Percentiles rank a stretch among this genome's conserved stretches.
Conservation (phyloP, 192 early-diverging fungal genomes). For the Borealophlyctis nickersoniae region DNA sequence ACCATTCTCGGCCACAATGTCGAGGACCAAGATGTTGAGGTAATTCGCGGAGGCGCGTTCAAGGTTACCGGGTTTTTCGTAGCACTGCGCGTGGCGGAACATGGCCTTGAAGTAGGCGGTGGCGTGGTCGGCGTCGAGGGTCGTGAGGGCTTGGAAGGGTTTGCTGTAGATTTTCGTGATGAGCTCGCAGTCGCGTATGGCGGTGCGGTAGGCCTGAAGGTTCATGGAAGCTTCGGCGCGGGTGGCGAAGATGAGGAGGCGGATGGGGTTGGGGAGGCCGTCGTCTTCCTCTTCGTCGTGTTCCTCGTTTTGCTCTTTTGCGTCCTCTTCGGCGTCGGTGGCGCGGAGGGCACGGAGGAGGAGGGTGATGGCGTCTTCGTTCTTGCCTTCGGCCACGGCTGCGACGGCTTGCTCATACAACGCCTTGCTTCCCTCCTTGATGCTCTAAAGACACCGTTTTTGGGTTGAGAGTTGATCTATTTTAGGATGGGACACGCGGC, state of each 20-base stretch:
- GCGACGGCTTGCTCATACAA: conserved; percentile 10
- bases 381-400: conserved; percentile 22
- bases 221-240: conserved; percentile 17
- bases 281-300: conserved; percentile 25
- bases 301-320: too few species aligned
- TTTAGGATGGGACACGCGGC: too few species aligned
- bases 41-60: conserved; percentile 4
- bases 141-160: conserved; percentile 19
- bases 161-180: conserved; percentile 25
- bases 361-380: conserved; percentile 21
- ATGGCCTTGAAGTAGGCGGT: conserved; percentile 19
- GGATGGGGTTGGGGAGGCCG: conserved; percentile 14
- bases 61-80: conserved; percentile 15
- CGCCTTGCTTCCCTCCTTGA: neutral
- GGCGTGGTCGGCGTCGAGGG: conserved; percentile 14
- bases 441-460: neutral
- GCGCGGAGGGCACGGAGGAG: conserved; percentile 18
- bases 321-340: conserved; percentile 18
- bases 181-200: conserved; percentile 25
- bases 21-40: conserved; percentile 28
- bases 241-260: conserved; percentile 13
- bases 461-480: neutral
- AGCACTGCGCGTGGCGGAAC: conserved; percentile 7
- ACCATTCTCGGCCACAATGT: too few species aligned
- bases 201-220: conserved; percentile 22